Base-by-base conservation (phyloP, 2,329 filamentous ascomycete species). In the Fusarium hostae region DNA sequence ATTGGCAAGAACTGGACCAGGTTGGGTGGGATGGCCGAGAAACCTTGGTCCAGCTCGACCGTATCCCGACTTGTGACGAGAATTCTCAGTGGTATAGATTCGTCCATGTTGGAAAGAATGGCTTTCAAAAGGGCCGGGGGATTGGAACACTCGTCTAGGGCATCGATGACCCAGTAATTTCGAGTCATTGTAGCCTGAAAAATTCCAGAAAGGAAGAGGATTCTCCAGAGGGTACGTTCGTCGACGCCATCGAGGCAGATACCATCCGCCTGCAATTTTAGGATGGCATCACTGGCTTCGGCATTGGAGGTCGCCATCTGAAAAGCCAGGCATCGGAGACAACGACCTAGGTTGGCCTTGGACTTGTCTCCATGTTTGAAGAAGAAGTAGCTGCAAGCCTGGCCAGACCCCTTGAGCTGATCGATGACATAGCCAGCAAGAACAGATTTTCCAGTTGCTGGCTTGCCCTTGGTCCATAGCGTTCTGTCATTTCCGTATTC, bases 361-460 rank as follows among this genome's bases (percentile, higher is more conserved):
- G 68, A 66, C 41, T 63, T 47, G 18, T 78, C 66, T n/a, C 55
- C 71, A 48, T 75, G 59, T 44, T 76, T 66, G 58, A 78, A 78
- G 55, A 78, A 79, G 44, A 75, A 79, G 20, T 77, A 74, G 61
- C 70, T 73, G 24, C 51, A 61, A 5, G 11, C 55, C 57, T 34
- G 45, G 18, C 35, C 61, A 18, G 28, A 64, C 24, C 18, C 41
- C 24, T 41, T 59, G 6, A 81, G 66, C 10, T 78, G 68, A 16
- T 80, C 72, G 35, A 82, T 72, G 22, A 81, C 60, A 55, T 79
- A 77, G 18, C 77, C 75, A 2, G 76, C 69, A 26, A 82, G 63
- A 20, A 82, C 71, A 1, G 81, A 82, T 62, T 82, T 83, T 13
- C 81, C 81, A 11, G 76, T 70, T 6, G 68, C 81, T 13, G 81